Evolutionary conservation across 148 eudicot genomes (phyloP).

Genomic region (Nepenthes gracilis): DNA sequence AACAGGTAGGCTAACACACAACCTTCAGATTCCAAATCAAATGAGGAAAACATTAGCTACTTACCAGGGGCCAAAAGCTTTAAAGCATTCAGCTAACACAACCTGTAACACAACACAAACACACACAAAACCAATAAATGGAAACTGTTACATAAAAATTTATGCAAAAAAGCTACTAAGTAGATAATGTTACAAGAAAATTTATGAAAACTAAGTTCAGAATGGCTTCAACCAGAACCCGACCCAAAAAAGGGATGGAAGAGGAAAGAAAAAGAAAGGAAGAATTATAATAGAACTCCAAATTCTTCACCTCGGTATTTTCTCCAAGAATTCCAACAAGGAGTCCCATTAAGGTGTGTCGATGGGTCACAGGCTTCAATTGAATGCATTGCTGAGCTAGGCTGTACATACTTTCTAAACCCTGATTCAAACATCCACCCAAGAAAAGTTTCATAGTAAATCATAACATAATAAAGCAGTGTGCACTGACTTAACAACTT

Average conservation of each 20-base stretch:
- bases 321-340: constrained; percentile 74
- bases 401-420: constrained; percentile 72
- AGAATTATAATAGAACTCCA: not conserved
- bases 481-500: not conserved
- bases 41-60: constrained; percentile 9
- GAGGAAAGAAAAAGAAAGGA: not conserved
- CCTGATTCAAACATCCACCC: constrained; percentile 34
- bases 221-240: too few relatives aligned
- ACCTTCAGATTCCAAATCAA: not conserved
- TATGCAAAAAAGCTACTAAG: too few relatives aligned
- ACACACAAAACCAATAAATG: not conserved
- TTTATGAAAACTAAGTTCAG: too few relatives aligned
- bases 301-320: constrained; percentile 65
- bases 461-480: not conserved
- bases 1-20: not conserved
- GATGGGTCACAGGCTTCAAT: constrained; percentile 45
- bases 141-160: too few relatives aligned
- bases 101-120: constrained; percentile 42
- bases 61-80: constrained; percentile 97
- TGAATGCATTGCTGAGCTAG: constrained; percentile 90
- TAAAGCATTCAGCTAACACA: constrained; percentile 84
- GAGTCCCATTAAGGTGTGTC: constrained; percentile 64
- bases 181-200: too few relatives aligned
- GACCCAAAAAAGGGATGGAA: not conserved
- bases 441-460: not conserved